Evolutionary conservation across 1,139 yeast genomes (phyloP), one percentile per base, ranked within the genome.

Genomic region (Suhomyces choctaworum): DNA sequence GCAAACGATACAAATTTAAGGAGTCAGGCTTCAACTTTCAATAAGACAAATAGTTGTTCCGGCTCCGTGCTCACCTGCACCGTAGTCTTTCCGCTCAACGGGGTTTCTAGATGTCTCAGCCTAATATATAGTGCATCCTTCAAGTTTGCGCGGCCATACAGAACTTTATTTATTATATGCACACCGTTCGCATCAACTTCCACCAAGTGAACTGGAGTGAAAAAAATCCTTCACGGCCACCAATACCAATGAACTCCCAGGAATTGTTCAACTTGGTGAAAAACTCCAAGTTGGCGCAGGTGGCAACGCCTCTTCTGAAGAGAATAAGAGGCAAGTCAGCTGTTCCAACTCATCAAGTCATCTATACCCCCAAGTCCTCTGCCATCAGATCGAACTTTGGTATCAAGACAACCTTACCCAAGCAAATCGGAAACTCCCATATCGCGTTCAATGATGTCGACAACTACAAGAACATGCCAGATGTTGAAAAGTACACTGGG

Each of bases 271-370:
- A 57, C 50, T 59, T 70, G 51, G 56, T 70, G 47, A 67, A 58
- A 48, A 62, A 63, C 57, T 68, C 75, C 36, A 66, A 58, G 59
- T 54, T 70, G 42, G 68, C 75, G 12, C 76, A 70, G 50, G 76
- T 70, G 40, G 75, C 76, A 19, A 62, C 56, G 19, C 76, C 76
- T 4, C 58, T 66, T 41, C 54, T 52, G 51, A 60, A 58, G 34
- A 45, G 37, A 15, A 57, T 70, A 37, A 56, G 75, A 40, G 66
- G 63, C 2, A 48, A 47, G 20, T 47, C 61, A 5, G 42, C 49
- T 9, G 53, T 56, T 2, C 76, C 76, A 6, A 67, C 74, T 8
- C 76, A 70, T 46, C 76, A 70, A 47, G 60, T 68, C 29, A 62
- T 70, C 31, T 62, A 54, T 45, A 69, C 76, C 4, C 75, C 76